Evolutionary conservation across 768 basidiomycete genomes (phyloP), one percentile per base, ranked within the genome.

Genomic region (Tylopilus vinaceipallidus): DNA sequence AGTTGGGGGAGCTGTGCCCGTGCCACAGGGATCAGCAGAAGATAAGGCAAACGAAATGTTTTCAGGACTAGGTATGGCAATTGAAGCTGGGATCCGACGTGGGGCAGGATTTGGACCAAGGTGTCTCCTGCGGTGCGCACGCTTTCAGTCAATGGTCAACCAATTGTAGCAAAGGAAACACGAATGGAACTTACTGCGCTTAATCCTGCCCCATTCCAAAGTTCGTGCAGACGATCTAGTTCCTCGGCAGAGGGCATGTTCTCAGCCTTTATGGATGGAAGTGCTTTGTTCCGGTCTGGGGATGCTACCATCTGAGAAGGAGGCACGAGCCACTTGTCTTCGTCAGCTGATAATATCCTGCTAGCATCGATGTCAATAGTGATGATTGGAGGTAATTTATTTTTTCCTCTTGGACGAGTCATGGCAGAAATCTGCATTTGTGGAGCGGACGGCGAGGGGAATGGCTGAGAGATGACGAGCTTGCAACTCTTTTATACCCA

Each of bases 161-260:
- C 34, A 9, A n/a, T 19, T 3, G 14, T 2, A 17, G 8, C 20
- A 6, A 12, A 19, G 37, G 10, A 22, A 24, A 16, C 8, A 16
- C 6, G 19, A 33, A 17, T 20, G 35, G 23, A 19, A 51, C 57
- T 42, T 20, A 60, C 67, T 11, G 61, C 58, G 33, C 56, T 54
- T 8, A 65, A 34, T 19, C 55, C 56, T 1, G 65, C 60, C 8
- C 41, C 65, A 11, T 67, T 64, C 65, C 65, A 67, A 22, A 60
- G 52, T 12, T 57, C 53, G 36, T 54, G 59, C 17, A 65, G 34
- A 30, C 41, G 41, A 12, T 24, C 16, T 48, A 59, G 51, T 12
- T 67, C 65, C 41, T 50, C 54, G 9, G 20, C 23, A 2, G 65
- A 57, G 19, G 61, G 37, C 13, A 24, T 45, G 11, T 53, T 49